Conservation (phyloP, 208 protist genomes). For the Angomonas ambiguus region DNA sequence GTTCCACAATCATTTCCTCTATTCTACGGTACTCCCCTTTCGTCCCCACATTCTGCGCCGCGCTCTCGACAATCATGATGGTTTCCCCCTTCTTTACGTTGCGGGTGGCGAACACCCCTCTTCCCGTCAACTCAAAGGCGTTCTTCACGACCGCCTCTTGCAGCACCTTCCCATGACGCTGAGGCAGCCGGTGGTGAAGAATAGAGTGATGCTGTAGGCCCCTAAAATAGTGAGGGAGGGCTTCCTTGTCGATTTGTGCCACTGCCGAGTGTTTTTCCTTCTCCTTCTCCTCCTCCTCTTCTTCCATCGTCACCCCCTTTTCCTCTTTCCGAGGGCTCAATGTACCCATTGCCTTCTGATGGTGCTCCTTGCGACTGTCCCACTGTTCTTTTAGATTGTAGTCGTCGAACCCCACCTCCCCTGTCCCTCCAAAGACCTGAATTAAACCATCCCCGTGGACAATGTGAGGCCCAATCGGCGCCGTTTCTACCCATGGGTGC, state of each 20-base stretch:
- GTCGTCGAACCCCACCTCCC: constrained; percentile 82
- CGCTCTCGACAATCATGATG: constrained; percentile 83
- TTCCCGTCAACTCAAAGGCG: constrained; percentile 72
- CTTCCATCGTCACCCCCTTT: constrained; percentile 7
- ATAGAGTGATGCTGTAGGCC: constrained; percentile 70
- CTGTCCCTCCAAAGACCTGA: constrained; percentile 52
- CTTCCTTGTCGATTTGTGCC: neutral
- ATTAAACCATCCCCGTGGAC: constrained; percentile 82
- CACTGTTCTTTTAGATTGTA: neutral
- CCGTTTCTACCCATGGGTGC: constrained; percentile 81
- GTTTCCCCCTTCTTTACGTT: constrained; percentile 64
- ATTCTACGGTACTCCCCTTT: constrained; percentile 72
- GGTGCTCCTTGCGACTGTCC: neutral
- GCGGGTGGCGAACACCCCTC: constrained; percentile 77
- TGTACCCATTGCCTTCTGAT: neutral
- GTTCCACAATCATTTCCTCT: constrained; percentile 64
- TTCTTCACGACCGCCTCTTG: constrained; percentile 69
- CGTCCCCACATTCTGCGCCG: constrained; percentile 69
- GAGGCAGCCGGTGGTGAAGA: constrained; percentile 49
- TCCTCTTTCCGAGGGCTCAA: constrained; percentile 17
- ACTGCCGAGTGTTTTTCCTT: neutral
- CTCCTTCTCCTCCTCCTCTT: neutral
- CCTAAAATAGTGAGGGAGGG: constrained; percentile 38
- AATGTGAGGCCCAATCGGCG: constrained; percentile 67
- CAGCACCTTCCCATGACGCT: constrained; percentile 63